These are phyloP conservation scores for Nadsonia commutata DNA, from an alignment of 1,139 yeast genomes.

Conservation along the genomic window DNA sequence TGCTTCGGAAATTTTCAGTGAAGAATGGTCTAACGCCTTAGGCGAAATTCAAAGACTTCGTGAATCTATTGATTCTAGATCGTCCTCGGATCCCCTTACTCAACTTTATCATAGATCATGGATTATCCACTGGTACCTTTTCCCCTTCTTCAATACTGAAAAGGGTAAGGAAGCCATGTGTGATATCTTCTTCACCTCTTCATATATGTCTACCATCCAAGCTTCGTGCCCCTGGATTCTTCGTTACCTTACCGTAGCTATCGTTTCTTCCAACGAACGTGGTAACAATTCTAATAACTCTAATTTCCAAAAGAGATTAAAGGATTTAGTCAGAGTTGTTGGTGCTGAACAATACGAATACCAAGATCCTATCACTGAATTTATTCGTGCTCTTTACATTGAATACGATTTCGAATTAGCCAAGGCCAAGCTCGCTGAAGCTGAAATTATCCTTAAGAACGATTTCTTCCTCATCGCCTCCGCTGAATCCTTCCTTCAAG, in stretches of 20 bases:
- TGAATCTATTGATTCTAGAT: constrained; percentile 41
- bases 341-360: constrained; percentile 47
- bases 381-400: constrained; percentile 37
- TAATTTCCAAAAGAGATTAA: constrained; percentile 35
- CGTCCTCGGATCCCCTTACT: constrained; percentile 35
- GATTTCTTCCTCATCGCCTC: constrained; percentile 40
- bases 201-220: constrained; percentile 47
- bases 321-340: constrained; percentile 40
- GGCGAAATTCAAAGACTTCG: constrained; percentile 39
- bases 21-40: constrained; percentile 36
- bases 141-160: constrained; percentile 39
- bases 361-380: constrained; percentile 43
- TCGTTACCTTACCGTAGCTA: constrained; percentile 46
- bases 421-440: constrained; percentile 30
- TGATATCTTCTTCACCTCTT: constrained; percentile 41
- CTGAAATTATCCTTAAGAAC: constrained; percentile 31
- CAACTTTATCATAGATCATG: constrained; percentile 50
- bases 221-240: constrained; percentile 55
- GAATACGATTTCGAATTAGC: constrained; percentile 43
- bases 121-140: constrained; percentile 52
- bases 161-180: constrained; percentile 35
- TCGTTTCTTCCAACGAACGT: constrained; percentile 28
- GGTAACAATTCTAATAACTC: constrained; percentile 22
- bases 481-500: constrained; percentile 29
- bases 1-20: constrained; percentile 39